phyloP scores from a whole-genome alignment of 148 eudicot species.

The Vaccinium vitisidaea region DNA sequence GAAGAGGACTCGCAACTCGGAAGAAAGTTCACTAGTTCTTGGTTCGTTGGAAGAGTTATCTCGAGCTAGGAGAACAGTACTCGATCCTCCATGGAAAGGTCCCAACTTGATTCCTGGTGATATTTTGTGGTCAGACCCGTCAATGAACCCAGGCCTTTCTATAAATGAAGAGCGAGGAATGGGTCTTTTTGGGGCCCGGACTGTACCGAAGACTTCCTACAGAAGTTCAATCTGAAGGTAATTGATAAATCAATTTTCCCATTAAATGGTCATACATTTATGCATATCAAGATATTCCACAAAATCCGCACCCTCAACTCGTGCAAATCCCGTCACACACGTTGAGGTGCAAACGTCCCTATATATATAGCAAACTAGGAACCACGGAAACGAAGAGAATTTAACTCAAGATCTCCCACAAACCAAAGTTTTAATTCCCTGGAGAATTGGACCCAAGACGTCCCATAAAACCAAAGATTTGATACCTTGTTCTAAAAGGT shows the following conservation, averaged over 20 bases:
- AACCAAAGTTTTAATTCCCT: background rate
- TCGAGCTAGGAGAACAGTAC: conserved; percentile 83
- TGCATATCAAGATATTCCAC: background rate
- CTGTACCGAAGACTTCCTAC: conserved; percentile 80
- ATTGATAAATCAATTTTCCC: background rate
- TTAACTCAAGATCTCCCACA: background rate
- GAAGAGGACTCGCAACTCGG: conserved; percentile 30
- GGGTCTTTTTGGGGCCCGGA: conserved; percentile 97
- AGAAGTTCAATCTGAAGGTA: conserved; percentile 73
- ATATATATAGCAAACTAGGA: background rate
- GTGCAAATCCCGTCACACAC: background rate
- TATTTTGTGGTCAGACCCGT: conserved; percentile 96
- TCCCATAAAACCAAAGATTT: background rate
- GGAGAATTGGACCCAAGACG: background rate
- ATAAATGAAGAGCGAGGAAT: conserved; percentile 89
- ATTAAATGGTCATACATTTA: background rate
- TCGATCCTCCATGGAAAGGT: conserved; percentile 96
- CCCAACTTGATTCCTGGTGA: conserved; percentile 84
- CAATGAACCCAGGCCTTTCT: conserved; percentile 74
- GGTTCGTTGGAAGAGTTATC: conserved; percentile 45
- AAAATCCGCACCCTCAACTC: background rate
- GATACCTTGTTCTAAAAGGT: background rate
- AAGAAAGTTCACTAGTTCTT: conserved; percentile 20
- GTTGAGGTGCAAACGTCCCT: background rate
- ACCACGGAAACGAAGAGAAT: background rate